These are phyloP conservation scores for Venturia effusa DNA, from an alignment of 2,329 filamentous ascomycete genomes.

Conservation along the genomic window DNA sequence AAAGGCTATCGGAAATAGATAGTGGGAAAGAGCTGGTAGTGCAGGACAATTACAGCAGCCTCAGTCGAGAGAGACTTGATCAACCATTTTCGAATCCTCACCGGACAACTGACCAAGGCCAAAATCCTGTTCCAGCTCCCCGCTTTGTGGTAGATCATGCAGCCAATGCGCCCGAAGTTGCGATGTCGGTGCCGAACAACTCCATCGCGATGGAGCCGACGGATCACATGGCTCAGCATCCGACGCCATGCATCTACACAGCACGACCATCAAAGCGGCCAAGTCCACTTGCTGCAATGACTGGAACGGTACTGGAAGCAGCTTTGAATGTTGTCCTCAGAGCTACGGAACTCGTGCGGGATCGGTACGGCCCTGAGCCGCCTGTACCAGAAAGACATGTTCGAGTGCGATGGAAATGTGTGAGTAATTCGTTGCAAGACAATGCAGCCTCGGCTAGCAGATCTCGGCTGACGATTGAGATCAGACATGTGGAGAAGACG, in stretches of 20 bases:
- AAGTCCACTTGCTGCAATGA: background rate
- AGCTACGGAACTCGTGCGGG: background rate
- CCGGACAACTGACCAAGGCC: background rate
- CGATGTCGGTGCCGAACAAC: background rate
- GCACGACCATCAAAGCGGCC: background rate
- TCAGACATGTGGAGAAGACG: constrained; percentile 22
- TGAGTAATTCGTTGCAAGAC: constrained; percentile 13
- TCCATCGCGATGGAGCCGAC: background rate
- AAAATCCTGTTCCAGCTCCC: background rate
- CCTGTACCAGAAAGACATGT: constrained; percentile 20
- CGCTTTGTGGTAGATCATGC: background rate
- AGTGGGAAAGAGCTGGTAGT: background rate
- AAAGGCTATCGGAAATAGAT: background rate
- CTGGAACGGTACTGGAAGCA: constrained; percentile 1
- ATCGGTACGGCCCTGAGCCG: constrained; percentile 21
- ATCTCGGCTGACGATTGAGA: constrained; percentile 7
- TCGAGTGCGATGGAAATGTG: constrained; percentile 27
- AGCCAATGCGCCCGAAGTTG: constrained; percentile 9
- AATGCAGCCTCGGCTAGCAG: background rate
- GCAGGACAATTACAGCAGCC: background rate
- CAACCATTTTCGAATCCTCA: background rate
- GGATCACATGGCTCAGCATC: background rate
- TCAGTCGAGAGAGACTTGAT: background rate
- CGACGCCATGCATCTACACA: background rate
- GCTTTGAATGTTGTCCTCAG: background rate